Percentiles rank a stretch among this genome's conserved stretches.
phyloP scores from a whole-genome alignment of 2,329 filamentous ascomycete species.

The Cercospora sesami region DNA sequence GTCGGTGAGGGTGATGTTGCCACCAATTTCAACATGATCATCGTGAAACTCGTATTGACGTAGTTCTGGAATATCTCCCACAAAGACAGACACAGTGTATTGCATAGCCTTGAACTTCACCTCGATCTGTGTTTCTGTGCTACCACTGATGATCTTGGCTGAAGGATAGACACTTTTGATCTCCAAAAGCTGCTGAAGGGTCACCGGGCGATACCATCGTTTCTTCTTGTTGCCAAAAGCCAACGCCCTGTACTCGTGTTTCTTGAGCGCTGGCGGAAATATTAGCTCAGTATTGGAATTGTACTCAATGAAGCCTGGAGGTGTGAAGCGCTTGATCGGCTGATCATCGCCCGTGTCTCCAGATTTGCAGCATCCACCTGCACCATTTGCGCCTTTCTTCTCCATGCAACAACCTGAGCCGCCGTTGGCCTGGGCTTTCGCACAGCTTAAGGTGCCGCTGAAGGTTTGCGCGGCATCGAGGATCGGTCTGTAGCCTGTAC shows the following conservation, averaged over 20 bases:
- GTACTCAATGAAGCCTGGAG: conserved; percentile 91
- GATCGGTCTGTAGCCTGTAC: conserved; percentile 92
- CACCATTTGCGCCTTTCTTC: conserved; percentile 41
- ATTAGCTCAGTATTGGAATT: conserved; percentile 92
- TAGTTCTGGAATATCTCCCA: conserved; percentile 89
- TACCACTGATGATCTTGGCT: conserved; percentile 93
- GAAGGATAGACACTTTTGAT: conserved; percentile 84
- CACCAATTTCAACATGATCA: conserved; percentile 84
- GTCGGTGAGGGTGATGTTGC: conserved; percentile 89
- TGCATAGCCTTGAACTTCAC: conserved; percentile 96
- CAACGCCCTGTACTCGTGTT: conserved; percentile 76
- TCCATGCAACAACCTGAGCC: conserved; percentile 72
- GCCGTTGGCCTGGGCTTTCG: conserved; percentile 58
- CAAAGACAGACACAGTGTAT: conserved; percentile 85
- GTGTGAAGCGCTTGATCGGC: conserved; percentile 67
- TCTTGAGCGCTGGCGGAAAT: conserved; percentile 82
- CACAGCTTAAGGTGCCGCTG: conserved; percentile 58
- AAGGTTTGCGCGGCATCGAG: conserved; percentile 93
- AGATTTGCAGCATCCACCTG: conserved; percentile 61
- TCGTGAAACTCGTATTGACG: conserved; percentile 77
- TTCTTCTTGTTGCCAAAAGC: conserved; percentile 94
- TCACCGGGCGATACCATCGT: conserved; percentile 88
- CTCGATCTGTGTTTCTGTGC: conserved; percentile 96
- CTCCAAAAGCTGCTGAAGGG: conserved; percentile 79
- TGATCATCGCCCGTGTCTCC: conserved; percentile 44